Conservation (phyloP, 2,329 filamentous ascomycete genomes). For the Fusarium incarnatum region DNA sequence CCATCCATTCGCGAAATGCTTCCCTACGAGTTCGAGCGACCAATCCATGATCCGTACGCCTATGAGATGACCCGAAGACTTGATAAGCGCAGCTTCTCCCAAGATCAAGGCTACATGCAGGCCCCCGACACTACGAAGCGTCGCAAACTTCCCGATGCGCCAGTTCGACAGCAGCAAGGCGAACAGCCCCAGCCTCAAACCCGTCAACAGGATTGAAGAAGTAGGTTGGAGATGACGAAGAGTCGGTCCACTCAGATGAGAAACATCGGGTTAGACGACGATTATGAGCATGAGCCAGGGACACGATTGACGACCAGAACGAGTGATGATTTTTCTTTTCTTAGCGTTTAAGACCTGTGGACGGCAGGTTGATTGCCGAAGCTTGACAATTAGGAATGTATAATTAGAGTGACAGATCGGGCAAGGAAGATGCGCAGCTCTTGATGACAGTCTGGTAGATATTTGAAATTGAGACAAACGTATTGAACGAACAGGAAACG, state of each 20-base stretch:
- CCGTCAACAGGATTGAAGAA: not conserved
- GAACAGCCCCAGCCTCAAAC: not conserved
- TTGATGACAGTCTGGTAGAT: conserved; percentile 3
- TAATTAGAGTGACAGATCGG: not conserved
- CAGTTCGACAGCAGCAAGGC: not conserved
- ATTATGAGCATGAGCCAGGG: not conserved
- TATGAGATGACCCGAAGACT: not conserved
- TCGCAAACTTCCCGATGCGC: conserved; percentile 16
- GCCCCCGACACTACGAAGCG: conserved; percentile 16
- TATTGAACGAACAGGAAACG: not conserved
- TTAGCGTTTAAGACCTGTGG: conserved; percentile 4
- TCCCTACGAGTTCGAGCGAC: not conserved
- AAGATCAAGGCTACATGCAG: not conserved
- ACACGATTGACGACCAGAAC: conserved; percentile 3
- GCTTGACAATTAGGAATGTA: conserved; percentile 17
- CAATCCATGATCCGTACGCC: not conserved
- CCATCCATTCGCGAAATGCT: conserved; percentile 34
- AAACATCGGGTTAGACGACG: not conserved
- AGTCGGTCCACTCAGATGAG: not conserved
- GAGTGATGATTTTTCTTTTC: not conserved
- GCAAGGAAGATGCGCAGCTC: conserved; percentile 3
- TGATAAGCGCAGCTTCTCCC: conserved; percentile 11
- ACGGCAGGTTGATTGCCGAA: conserved; percentile 14
- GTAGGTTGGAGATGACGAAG: not conserved
- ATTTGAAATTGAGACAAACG: not conserved